Evolutionary conservation across 805 yeast genomes (phyloP), one percentile per base, ranked within the genome.

Genomic region (Sugiyamaella floridensis): DNA sequence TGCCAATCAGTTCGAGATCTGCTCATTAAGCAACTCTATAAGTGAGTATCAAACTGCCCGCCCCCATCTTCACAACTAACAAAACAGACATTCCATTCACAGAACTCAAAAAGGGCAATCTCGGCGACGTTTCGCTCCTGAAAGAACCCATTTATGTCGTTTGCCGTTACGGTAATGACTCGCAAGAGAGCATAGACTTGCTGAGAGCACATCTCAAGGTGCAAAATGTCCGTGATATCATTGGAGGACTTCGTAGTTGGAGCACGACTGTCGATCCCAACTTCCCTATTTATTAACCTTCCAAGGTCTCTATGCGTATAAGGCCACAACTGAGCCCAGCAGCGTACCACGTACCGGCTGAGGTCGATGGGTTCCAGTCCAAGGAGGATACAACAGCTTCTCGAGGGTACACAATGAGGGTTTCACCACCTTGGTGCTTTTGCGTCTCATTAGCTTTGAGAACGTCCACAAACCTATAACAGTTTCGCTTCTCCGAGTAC

Each of bases 81-180:
- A 16, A 29, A 18, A 7, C 37, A 51, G 55, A 83, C 62, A 63
- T 89, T 15, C 89, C 95, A 2, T 76, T 83, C 64, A 76, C 75
- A 12, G 72, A 74, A 11, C 63, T 80, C 18, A 70, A 74, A 64
- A 48, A 65, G 66, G 52, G 63, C 58, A n/a, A 40, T 15, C 60
- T 20, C 55, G 67, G 61, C n/a, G 57, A 55, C 14, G 22, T 50
- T 4, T 40, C 51, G 2, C 43, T 44, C 4, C 16, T 58, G 15
- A 56, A 58, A 4, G 63, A 66, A 34, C 70, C 69, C 3, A 65
- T 86, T 0, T 77, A 75, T 51, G 85, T 89, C 0, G 73, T 92
- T 16, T 93, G 99, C 67, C 75, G 97, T 32, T 82, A 76, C 63
- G 99, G 99, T 9, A 89, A 88, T 66, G 98, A 93, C 65, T 90